Evolutionary conservation across 2,329 filamentous ascomycete species (phyloP).

Genomic region (Penicillium rolfsii): DNA sequence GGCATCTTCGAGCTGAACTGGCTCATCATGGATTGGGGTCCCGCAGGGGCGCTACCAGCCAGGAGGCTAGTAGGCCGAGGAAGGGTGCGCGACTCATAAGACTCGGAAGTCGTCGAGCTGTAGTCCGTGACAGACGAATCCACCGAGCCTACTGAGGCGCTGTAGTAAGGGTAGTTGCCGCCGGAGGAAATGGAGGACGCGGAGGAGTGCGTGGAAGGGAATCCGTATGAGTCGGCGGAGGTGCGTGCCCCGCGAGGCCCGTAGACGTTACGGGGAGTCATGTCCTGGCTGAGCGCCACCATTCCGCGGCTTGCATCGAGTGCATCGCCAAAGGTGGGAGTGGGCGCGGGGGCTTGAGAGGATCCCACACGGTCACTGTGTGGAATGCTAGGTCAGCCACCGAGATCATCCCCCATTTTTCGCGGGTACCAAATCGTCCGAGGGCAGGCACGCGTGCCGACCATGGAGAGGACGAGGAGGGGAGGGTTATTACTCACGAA

Average conservation of each 20-base stretch:
- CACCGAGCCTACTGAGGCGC: conserved; percentile 68
- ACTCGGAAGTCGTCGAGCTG: conserved; percentile 83
- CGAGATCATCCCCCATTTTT: neutral
- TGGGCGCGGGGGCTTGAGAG: conserved; percentile 54
- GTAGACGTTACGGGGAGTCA: conserved; percentile 87
- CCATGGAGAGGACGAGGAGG: neutral
- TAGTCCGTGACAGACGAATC: conserved; percentile 89
- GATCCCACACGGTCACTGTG: conserved; percentile 41
- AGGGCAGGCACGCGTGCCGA: neutral
- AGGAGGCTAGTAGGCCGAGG: conserved; percentile 73
- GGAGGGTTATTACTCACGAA: conserved; percentile 65
- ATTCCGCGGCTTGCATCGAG: conserved; percentile 93
- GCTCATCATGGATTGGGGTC: conserved; percentile 96
- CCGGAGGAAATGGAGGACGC: conserved; percentile 89
- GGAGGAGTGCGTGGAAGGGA: conserved; percentile 84
- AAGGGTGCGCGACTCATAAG: conserved; percentile 82
- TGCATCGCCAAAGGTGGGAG: conserved; percentile 79
- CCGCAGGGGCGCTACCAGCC: conserved; percentile 69
- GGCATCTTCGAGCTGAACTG: conserved; percentile 97
- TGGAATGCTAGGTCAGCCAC: conserved; percentile 21
- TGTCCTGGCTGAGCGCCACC: conserved; percentile 91
- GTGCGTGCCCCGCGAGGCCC: conserved; percentile 68
- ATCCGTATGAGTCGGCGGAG: conserved; percentile 86
- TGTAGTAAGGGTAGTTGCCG: conserved; percentile 83
- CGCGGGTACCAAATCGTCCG: neutral